Percentiles rank a stretch among this genome's conserved stretches.
Conservation (phyloP, 768 basidiomycete species). For the Rhizopogon vulgaris region DNA sequence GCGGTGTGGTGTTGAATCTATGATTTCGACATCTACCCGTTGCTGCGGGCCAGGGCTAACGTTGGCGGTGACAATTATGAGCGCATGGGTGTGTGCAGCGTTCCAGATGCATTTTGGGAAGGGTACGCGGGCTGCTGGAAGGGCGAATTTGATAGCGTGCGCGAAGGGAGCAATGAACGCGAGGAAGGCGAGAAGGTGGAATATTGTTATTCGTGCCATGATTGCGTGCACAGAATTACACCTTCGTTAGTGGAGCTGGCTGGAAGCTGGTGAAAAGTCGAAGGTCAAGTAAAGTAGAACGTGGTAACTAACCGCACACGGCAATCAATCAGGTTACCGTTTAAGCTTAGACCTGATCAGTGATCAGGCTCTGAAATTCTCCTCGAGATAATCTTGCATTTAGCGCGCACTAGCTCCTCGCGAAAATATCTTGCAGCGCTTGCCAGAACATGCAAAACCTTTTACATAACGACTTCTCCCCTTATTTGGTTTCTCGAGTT, state of each 20-base stretch:
- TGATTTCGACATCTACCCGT: conserved; percentile 88
- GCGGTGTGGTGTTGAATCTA: conserved; percentile 78
- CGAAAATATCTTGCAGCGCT: too few relatives aligned
- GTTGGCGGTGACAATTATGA: conserved; percentile 96
- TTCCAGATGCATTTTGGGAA: conserved; percentile 93
- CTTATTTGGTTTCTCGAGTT: too few relatives aligned
- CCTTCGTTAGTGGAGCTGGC: not conserved
- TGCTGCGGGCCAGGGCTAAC: conserved; percentile 71
- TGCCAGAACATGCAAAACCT: too few relatives aligned
- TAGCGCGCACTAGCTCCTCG: too few relatives aligned
- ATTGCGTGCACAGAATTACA: not conserved
- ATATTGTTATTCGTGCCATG: not conserved
- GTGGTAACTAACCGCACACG: too few relatives aligned
- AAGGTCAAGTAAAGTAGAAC: not conserved
- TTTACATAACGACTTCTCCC: too few relatives aligned
- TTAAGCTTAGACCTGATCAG: too few relatives aligned
- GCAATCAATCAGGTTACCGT: too few relatives aligned
- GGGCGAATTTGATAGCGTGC: conserved; percentile 78
- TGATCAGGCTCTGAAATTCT: too few relatives aligned
- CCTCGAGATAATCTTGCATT: too few relatives aligned
- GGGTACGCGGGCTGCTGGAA: conserved; percentile 70
- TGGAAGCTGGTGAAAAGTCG: too few relatives aligned
- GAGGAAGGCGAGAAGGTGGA: conserved; percentile 23
- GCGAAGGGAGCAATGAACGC: conserved; percentile 21
- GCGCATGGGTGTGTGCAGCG: conserved; percentile 73